These are phyloP conservation scores for Artemisia argyi DNA, from an alignment of 129 eudicot genomes.

Conservation along the genomic window DNA sequence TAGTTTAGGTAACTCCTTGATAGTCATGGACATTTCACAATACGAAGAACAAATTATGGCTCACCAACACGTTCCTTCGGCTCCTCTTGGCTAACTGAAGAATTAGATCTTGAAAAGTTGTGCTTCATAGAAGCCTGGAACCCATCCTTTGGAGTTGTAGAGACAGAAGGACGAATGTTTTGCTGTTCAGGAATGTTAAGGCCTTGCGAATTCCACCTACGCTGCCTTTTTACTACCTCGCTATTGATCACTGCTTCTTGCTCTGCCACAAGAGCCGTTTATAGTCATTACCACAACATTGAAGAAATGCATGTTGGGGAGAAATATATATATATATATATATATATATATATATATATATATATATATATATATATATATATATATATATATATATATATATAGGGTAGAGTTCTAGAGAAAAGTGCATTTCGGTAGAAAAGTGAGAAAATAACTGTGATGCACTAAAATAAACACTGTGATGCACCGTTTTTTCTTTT, in stretches of 20 bases:
- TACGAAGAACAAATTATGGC: slow-evolving; percentile 12
- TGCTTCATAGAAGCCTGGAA: slow-evolving; percentile 27
- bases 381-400: too few species aligned
- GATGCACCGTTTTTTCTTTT: too few species aligned
- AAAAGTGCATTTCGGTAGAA: too few species aligned
- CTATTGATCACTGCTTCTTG: slow-evolving; percentile 28
- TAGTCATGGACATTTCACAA: neutral
- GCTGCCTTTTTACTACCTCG: slow-evolving; percentile 51
- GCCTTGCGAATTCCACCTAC: slow-evolving; percentile 47
- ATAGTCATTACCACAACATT: too few species aligned
- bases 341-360: too few species aligned
- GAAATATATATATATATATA: too few species aligned
- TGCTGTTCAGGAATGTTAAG: slow-evolving; percentile 28
- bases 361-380: too few species aligned
- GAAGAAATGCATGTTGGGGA: too few species aligned
- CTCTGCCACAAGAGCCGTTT: slow-evolving; percentile 20
- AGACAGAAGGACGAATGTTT: neutral
- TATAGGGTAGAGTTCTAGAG: too few species aligned
- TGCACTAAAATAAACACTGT: too few species aligned
- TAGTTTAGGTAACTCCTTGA: neutral
- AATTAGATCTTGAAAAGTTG: slow-evolving; percentile 36
- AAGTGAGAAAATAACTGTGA: too few species aligned
- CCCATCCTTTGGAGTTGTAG: slow-evolving; percentile 24
- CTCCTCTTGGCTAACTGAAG: slow-evolving; percentile 36
- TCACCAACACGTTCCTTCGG: slow-evolving; percentile 69